Evolutionary conservation across 192 early-diverging fungal species (phyloP), one percentile per base, ranked within the genome.

Genomic region (Martensiomyces pterosporus): DNA sequence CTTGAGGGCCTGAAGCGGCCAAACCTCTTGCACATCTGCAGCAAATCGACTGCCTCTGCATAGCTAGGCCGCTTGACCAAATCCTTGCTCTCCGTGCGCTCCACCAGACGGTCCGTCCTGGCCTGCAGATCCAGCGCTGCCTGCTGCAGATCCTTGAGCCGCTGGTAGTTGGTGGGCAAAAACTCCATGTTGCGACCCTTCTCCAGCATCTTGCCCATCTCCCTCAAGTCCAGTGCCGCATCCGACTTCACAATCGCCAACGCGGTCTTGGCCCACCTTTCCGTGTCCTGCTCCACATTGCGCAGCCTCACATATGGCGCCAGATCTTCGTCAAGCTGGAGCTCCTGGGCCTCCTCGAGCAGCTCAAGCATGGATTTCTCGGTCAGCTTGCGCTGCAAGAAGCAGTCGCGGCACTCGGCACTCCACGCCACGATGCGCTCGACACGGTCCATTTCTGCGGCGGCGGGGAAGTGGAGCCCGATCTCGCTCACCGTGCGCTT

Each of bases 51-150:
- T 0, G 58, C 54, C 10, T 60, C 62, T 6, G 33, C 16, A 38
- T 60, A 61, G 16, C 43, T 29, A 9, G 69, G 69, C 7, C 69
- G 69, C 57, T 61, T 33, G 0, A 56, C 54, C 47, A 73, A 41
- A 9, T 46, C 62, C 4, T 1, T 16, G 41, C 57, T 45, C 49
- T 55, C 63, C 2, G 39, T 43, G 25, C 50, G 23, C 4, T 55
- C 60, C 9, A 53, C 47, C 6, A 75, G 43, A 23, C 36, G 36
- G 47, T 64, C 60, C 0, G 52, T 39, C 18, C 59, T 59, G 8
- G 58, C 41, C 39, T 75, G 64, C 47, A 75, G 24, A 29, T 62
- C 65, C 22, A 64, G 52, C 0, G 60, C 56, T 22, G n/a, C 55
- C 39, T 63, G 55, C 35, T 63, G 64, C 39, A 75, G 39, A 3